Evolutionary conservation across 352 stramenopile species (phyloP).

Genomic region (Lagenidium giganteum): DNA sequence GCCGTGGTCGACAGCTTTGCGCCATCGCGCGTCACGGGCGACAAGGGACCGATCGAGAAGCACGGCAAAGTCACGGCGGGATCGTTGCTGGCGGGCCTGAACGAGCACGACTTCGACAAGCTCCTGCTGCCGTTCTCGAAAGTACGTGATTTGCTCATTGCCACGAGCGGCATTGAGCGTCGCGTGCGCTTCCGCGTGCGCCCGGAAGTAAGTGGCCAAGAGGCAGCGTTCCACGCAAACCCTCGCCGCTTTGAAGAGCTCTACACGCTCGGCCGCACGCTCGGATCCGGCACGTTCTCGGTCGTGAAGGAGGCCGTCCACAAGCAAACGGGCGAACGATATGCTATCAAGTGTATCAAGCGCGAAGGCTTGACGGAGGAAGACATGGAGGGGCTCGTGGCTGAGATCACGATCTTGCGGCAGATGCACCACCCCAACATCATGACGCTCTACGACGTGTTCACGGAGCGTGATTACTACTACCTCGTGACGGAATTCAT

Average conservation of each 20-base stretch:
- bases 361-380: constrained; percentile 50
- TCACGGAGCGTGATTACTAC: constrained; percentile 90
- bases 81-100: constrained; percentile 62
- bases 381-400: constrained; percentile 64
- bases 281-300: constrained; percentile 54
- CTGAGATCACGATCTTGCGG: constrained; percentile 70
- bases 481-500: constrained; percentile 98
- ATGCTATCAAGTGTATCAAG: constrained; percentile 86
- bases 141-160: constrained; percentile 67
- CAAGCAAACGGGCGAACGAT: constrained; percentile 31
- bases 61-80: constrained; percentile 19
- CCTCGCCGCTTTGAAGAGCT: constrained; percentile 49
- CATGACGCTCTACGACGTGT: constrained; percentile 89
- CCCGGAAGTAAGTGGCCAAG: constrained; percentile 15
- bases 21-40: constrained; percentile 31
- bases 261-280: constrained; percentile 43
- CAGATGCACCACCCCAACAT: constrained; percentile 88
- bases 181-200: constrained; percentile 65
- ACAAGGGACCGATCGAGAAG: constrained; percentile 30
- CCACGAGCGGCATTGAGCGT: constrained; percentile 47
- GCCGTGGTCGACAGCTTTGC: constrained; percentile 79
- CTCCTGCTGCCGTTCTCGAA: constrained; percentile 46
- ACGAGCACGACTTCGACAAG: constrained; percentile 61
- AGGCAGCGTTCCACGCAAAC: constrained; percentile 26
- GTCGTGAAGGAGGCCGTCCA: constrained; percentile 43